Evolutionary conservation across 306 rosid genomes (phyloP).

Genomic region (Rosa persica): DNA sequence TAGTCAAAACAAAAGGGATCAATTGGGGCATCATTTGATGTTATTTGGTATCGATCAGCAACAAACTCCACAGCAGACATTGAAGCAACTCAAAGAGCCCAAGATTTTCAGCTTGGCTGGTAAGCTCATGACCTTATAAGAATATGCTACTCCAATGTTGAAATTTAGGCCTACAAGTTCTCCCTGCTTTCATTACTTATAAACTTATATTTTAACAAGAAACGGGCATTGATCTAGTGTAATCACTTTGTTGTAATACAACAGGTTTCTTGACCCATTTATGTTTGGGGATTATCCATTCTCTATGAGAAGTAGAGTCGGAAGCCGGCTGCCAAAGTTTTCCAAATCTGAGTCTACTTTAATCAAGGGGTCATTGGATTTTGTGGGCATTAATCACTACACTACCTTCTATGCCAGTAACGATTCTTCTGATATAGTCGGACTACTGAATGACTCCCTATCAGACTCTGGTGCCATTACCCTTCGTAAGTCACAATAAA

Average conservation of each 20-base stretch:
- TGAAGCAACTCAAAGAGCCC: conserved; percentile 81
- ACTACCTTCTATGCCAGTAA: conserved; percentile 65
- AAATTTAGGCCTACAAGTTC: neutral
- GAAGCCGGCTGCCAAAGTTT: conserved; percentile 63
- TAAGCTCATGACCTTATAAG: conserved; percentile 26
- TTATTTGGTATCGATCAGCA: conserved; percentile 74
- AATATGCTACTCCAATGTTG: neutral
- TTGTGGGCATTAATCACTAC: conserved; percentile 94
- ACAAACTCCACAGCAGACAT: conserved; percentile 62
- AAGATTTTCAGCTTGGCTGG: conserved; percentile 98
- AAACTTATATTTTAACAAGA: neutral
- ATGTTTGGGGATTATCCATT: conserved; percentile 76
- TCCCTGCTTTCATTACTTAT: conserved; percentile 3
- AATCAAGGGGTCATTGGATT: conserved; percentile 75
- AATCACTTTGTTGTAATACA: neutral
- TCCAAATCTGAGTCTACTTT: conserved; percentile 40
- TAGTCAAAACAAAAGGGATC: conserved; percentile 69
- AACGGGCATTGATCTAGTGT: neutral
- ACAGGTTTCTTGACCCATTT: conserved; percentile 77
- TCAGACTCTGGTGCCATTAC: conserved; percentile 72
- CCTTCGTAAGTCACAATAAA: conserved; percentile 56
- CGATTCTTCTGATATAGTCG: conserved; percentile 26
- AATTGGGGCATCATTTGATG: conserved; percentile 80
- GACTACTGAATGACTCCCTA: conserved; percentile 45
- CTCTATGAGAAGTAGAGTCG: conserved; percentile 63